Percentiles rank a stretch among this genome's conserved stretches.
Evolutionary conservation across 1,284 basidiomycete genomes (phyloP).

Genomic region (Athelia sp.): DNA sequence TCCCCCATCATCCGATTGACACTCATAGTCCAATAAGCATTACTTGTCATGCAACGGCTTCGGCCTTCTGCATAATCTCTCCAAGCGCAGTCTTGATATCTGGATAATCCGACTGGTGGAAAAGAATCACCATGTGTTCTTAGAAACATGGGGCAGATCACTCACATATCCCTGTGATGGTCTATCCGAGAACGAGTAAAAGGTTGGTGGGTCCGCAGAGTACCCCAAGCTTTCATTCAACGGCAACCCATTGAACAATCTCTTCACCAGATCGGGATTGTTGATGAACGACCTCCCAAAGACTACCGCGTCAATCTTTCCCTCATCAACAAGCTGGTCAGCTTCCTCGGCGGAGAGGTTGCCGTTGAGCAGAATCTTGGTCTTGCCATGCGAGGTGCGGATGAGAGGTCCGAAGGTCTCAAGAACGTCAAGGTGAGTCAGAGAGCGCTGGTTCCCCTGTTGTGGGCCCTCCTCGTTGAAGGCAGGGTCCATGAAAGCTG

Average conservation of each 20-base stretch:
- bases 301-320: constrained; percentile 18
- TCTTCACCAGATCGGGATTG: constrained; percentile 21
- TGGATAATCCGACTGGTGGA: no score
- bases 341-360: constrained; percentile 18
- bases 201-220: neutral
- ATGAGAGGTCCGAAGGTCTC: constrained; percentile 17
- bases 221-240: constrained; percentile 26
- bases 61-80: no score
- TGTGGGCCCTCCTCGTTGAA: constrained; percentile 2
- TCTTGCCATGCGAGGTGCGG: constrained; percentile 6
- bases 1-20: no score
- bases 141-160: no score
- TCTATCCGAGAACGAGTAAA: neutral
- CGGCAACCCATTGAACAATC: constrained; percentile 14
- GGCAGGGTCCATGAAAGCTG: constrained; percentile 5
- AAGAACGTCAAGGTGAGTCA: constrained; percentile 19
- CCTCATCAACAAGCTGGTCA: constrained; percentile 12
- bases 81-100: no score
- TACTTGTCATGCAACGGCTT: no score
- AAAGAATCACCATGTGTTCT: no score
- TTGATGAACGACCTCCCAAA: constrained; percentile 18
- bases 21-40: no score
- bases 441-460: constrained; percentile 12
- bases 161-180: no score
- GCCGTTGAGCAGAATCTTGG: constrained; percentile 15